Base-by-base conservation (phyloP, 257 asterid species). In the Thymus quinquecostatus region DNA sequence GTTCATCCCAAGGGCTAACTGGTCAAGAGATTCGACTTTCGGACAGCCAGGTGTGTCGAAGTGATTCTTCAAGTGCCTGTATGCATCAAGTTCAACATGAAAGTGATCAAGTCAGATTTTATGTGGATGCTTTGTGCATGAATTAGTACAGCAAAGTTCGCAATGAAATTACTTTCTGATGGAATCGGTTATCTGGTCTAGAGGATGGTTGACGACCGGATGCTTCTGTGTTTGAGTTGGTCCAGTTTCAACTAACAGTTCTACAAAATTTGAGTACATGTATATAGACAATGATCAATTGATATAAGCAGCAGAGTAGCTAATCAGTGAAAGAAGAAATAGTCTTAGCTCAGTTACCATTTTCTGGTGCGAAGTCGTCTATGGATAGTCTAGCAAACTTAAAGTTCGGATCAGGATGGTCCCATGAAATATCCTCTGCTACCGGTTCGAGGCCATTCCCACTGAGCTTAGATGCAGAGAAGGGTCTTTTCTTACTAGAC, bases 21-120 rank as follows among this genome's bases (percentile, higher is more conserved):
- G 86, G 80, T 86, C 81, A 73, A 91, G 78, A 60, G 97, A 89
- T 75, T 89, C 98, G 29, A 58, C 76, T 75, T 80, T 71, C 45
- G 89, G 84, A 4, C 85, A 44, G 77, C 95, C 98, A 0, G 89
- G 93, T 10, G 95, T 83, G 78, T 91, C 97, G 71, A 94, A 94
- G 74, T 94, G 98, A 69, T 80, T 62, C 89, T 94, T 94, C 84
- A 91, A 85, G 72, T 94, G 95, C 92, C 99, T 94, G 88, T 40
- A 70, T 68, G 36, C 56, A 62, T 77, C 51, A 66, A 34, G 58
- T 45, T 50, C 67, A 28, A 9, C 58, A 41, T 12, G 44, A 65
- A 45, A 57, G 40, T 48, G 36, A 5, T 12, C 56, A 63, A 21
- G 44, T 61, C 38, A 51, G 14, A 63, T 70, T 10, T 49, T 60